Evolutionary conservation across 2,329 filamentous ascomycete species (phyloP).

Genomic region (Fusarium haematococcum): DNA sequence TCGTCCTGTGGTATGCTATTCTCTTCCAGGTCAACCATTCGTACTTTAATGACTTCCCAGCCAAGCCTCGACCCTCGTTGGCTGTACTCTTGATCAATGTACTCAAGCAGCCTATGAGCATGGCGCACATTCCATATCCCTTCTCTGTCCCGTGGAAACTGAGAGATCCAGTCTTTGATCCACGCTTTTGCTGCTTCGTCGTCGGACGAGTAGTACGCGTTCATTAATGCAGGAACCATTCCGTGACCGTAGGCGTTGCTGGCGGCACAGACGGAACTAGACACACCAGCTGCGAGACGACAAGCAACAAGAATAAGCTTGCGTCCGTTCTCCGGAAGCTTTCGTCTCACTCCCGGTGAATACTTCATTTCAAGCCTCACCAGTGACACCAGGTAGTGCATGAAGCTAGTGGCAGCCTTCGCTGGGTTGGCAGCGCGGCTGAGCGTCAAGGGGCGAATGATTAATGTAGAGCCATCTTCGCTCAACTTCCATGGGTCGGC

Average conservation of each 20-base stretch:
- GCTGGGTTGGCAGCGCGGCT: slow-evolving; percentile 6
- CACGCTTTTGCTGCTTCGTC: slow-evolving; percentile 4
- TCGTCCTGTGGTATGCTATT: background rate
- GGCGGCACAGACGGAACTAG: slow-evolving; percentile 11
- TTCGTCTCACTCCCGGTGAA: background rate
- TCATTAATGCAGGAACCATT: slow-evolving; percentile 31
- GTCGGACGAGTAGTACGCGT: slow-evolving; percentile 27
- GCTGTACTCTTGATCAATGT: slow-evolving; percentile 29
- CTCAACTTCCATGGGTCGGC: background rate
- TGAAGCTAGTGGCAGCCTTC: slow-evolving; percentile 27
- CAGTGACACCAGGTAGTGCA: slow-evolving; percentile 24
- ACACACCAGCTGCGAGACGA: slow-evolving; percentile 21
- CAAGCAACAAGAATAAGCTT: slow-evolving; percentile 13
- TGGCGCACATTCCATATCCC: slow-evolving; percentile 34
- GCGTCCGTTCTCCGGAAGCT: background rate
- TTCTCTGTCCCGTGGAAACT: slow-evolving; percentile 16
- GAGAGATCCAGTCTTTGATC: slow-evolving; percentile 26
- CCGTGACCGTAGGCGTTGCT: slow-evolving; percentile 33
- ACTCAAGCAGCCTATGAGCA: slow-evolving; percentile 20
- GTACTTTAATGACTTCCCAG: slow-evolving; percentile 26
- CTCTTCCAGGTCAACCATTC: slow-evolving; percentile 29
- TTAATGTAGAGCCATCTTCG: background rate
- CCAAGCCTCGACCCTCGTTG: slow-evolving; percentile 4
- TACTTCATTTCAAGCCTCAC: slow-evolving; percentile 32
- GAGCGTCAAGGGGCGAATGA: slow-evolving; percentile 1